These are phyloP conservation scores for Symbiodinium natans DNA, from an alignment of 73 alveolate genomes.

Conservation along the genomic window DNA sequence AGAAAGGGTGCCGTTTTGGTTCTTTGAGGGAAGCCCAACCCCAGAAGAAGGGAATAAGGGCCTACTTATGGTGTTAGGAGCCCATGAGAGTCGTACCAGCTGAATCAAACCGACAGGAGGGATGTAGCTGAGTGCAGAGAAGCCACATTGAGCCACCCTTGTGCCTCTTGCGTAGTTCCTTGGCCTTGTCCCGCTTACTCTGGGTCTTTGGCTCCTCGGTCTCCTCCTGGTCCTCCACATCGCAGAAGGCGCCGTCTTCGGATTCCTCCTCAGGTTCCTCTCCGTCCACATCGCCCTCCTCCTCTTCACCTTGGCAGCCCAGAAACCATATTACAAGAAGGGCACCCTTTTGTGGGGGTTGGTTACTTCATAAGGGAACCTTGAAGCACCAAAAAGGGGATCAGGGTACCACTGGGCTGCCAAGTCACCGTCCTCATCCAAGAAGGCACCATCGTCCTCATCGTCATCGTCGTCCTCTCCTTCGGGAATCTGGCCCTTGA, in stretches of 20 bases:
- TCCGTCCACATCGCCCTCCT: conserved; percentile 36
- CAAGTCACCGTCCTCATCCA: background rate
- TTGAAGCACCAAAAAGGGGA: too few species aligned
- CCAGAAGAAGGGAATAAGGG: too few species aligned
- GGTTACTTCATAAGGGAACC: too few species aligned
- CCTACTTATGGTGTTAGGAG: too few species aligned
- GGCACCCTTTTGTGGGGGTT: conserved; percentile 38
- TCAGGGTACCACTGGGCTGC: background rate
- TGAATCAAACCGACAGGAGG: too few species aligned
- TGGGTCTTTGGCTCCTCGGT: background rate
- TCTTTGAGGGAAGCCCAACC: too few species aligned
- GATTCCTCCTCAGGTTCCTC: background rate
- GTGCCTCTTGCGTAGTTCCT: conserved; percentile 37
- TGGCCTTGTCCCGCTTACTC: conserved; percentile 19
- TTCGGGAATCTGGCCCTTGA: conserved; percentile 32
- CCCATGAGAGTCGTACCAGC: too few species aligned
- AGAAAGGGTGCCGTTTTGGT: too few species aligned
- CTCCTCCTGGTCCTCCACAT: background rate
- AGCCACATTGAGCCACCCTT: conserved; percentile 13
- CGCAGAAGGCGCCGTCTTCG: conserved; percentile 5
- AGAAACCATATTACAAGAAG: background rate
- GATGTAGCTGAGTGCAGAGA: background rate
- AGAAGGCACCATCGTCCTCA: conserved; percentile 33
- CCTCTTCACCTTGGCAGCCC: conserved; percentile 63
- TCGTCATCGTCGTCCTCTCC: conserved; percentile 18